Conservation (phyloP, 2,329 filamentous ascomycete species). For the Chrysoporthe puriensis region DNA sequence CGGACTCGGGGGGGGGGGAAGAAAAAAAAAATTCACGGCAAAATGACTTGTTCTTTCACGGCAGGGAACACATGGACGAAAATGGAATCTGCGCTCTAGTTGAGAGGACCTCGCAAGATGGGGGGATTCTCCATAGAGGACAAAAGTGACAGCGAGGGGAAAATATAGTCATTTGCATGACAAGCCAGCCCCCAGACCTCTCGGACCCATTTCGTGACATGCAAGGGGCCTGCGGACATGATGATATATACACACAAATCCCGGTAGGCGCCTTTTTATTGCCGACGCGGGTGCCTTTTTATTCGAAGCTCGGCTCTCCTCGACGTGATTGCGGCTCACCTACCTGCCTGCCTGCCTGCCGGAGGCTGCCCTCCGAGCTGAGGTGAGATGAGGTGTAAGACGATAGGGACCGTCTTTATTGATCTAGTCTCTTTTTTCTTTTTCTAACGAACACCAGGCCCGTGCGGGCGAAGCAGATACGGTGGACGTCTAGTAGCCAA, state of each 20-base stretch:
- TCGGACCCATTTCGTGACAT: neutral
- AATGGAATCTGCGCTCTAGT: constrained; percentile 27
- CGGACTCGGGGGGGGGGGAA: constrained; percentile 20
- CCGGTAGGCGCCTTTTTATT: neutral
- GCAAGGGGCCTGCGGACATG: neutral
- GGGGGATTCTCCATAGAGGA: constrained; percentile 15
- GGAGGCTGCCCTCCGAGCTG: too few relatives aligned
- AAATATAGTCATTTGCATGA: neutral
- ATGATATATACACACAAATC: neutral
- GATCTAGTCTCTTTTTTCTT: too few relatives aligned
- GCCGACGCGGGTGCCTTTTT: neutral
- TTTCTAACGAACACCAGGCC: too few relatives aligned
- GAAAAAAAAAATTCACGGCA: constrained; percentile 20
- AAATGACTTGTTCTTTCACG: constrained; percentile 23
- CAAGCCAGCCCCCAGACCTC: neutral
- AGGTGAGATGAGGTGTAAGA: too few relatives aligned
- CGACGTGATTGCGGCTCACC: too few relatives aligned
- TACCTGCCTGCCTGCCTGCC: too few relatives aligned
- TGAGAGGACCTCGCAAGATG: constrained; percentile 13
- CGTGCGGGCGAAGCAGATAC: too few relatives aligned
- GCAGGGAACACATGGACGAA: constrained; percentile 26
- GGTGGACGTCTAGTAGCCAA: too few relatives aligned
- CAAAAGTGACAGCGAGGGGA: constrained; percentile 22
- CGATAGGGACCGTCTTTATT: too few relatives aligned
- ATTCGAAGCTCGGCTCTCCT: too few relatives aligned